A percentile compares a stretch with the other conserved stretches of the same genome.
phyloP scores from a whole-genome alignment of 768 basidiomycete species.

The Mycena kentingensis region DNA sequence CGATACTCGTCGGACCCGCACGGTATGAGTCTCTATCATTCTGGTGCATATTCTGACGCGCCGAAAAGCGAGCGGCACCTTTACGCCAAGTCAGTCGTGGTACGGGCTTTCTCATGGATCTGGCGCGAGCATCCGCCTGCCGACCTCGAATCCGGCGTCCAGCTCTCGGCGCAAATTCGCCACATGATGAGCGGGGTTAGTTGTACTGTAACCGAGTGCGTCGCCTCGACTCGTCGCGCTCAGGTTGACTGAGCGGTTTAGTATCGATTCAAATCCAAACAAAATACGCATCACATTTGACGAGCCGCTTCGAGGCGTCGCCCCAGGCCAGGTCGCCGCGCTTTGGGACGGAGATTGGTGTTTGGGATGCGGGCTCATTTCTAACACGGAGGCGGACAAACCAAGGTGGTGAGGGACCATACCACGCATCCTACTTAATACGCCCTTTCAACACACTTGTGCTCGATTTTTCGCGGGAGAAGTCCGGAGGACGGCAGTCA shows the following conservation, averaged over 20 bases:
- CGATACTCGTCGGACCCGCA: conserved; percentile 76
- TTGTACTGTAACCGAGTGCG: conserved; percentile 57
- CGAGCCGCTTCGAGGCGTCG: conserved; percentile 64
- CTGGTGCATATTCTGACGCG: conserved; percentile 1
- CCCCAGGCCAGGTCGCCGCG: conserved; percentile 79
- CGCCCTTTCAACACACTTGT: no score
- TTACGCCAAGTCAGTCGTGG: conserved; percentile 39
- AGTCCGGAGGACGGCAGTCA: no score
- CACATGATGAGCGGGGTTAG: conserved; percentile 62
- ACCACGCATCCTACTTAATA: no score
- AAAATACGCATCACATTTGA: conserved; percentile 48
- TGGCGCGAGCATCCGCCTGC: conserved; percentile 62
- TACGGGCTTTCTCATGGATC: conserved; percentile 73
- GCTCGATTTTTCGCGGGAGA: no score
- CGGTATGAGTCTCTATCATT: conserved; percentile 45
- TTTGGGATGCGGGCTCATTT: conserved; percentile 79
- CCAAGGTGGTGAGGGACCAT: no score
- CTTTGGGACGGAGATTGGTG: conserved; percentile 78
- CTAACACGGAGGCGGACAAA: no score
- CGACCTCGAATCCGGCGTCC: conserved; percentile 49
- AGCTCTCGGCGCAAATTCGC: conserved; percentile 61
- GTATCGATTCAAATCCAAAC: conserved; percentile 16
- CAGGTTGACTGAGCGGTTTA: not conserved
- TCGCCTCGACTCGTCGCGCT: conserved; percentile 2
- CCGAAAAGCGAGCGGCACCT: conserved; percentile 59